phyloP scores from a whole-genome alignment of 495 filamentous ascomycete species.

The Podospora comata region DNA sequence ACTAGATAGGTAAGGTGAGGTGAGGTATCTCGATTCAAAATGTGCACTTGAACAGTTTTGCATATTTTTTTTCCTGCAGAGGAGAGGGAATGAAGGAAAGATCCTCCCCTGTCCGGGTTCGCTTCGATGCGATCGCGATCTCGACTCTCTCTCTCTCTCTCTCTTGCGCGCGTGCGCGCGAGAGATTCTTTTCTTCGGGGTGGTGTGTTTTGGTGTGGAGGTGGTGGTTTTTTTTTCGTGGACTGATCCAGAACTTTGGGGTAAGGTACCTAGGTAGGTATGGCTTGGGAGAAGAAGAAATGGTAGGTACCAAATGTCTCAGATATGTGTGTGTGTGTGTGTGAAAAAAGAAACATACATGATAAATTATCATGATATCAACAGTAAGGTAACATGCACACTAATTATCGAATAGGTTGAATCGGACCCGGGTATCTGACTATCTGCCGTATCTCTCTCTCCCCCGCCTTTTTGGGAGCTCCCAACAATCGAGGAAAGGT shows the following conservation, averaged over 20 bases:
- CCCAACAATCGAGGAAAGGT: too few relatives aligned
- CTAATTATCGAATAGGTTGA: too few relatives aligned
- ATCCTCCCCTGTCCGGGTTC: neutral
- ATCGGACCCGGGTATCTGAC: neutral
- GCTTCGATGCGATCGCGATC: neutral
- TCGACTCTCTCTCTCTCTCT: too few relatives aligned
- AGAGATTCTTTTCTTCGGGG: neutral
- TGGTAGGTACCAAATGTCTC: neutral
- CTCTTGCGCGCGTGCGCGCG: too few relatives aligned
- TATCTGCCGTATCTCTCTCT: neutral
- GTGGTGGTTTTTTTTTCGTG: neutral
- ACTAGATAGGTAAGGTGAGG: too few relatives aligned
- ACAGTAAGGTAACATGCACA: neutral
- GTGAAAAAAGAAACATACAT: neutral
- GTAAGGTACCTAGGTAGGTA: neutral
- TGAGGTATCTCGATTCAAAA: neutral
- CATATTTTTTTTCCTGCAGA: neutral
- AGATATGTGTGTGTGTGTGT: neutral
- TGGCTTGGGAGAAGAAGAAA: neutral
- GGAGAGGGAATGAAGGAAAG: neutral
- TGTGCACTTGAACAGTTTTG: neutral
- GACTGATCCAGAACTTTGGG: neutral
- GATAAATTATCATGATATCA: neutral
- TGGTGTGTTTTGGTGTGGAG: too few relatives aligned
- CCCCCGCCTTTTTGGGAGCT: neutral